Base-by-base conservation (phyloP, 2,329 filamentous ascomycete genomes). In the Diaporthe capsici region DNA sequence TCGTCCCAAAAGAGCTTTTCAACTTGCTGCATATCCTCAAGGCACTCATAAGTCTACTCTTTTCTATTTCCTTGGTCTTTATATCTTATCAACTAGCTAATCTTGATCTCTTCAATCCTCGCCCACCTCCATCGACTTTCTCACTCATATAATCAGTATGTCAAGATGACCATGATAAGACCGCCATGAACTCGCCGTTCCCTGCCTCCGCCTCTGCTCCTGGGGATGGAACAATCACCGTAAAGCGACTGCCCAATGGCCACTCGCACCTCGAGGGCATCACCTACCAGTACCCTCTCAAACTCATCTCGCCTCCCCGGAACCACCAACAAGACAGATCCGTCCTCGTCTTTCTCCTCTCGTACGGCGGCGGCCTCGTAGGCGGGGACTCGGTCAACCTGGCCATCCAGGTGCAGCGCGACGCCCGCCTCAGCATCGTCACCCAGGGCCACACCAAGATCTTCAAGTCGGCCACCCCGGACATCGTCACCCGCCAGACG, bases 351-450 rank as follows among this genome's bases (percentile, higher is more conserved):
- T 98, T 98, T 82, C 89, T 98, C 51, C 89, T 99, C 67, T 98
- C 96, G 0, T 99, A 98, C 82, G 97, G 97, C 68, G 97, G 97
- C 58, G 97, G 97, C 2, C 91, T 99, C 20, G 94, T 99, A 2
- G 94, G 94, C 17, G 95, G 96, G 57, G 97, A 99, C 83, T 88
- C 90, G 78, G 93, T 98, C 83, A 88, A 93, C 80, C 90, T 99
- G 37, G 87, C 88, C 28, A 90, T 98, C 77, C 88, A 89, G 13
- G 87, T 98, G 65, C 90, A 91, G 15, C 79, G 88, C 3, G 85
- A 86, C 3, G 93, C 95, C 6, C 92, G 92, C 76, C 90, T 98
- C 72, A 91, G 88, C 79, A 85, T 93, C 49, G 90, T 91, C 76
- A 93, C 91, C 0, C 91, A 93, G 86, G 96, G 96, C 71, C 95